Base-by-base conservation (phyloP, 495 filamentous ascomycete species). In the Podospora pseudopauciseta region DNA sequence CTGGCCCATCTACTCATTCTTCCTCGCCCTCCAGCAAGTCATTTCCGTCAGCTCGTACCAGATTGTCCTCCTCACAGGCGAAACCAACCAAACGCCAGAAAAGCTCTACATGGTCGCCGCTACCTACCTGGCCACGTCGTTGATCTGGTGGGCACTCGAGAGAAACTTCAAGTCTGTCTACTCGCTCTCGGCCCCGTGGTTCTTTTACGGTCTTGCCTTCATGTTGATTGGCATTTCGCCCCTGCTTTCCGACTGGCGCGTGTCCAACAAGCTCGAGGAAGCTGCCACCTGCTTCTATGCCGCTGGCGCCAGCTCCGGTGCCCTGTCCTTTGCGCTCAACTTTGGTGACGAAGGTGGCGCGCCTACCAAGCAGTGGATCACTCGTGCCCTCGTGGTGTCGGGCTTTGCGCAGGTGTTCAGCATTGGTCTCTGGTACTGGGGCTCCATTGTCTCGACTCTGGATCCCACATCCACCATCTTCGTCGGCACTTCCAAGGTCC, bases 1-100 rank as follows among this genome's bases (percentile, higher is more conserved):
- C 70, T 93, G 90, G 90, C 90, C 90, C 0, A 69, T 92, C 7
- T 93, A 93, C 77, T 86, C 89, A 5, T 83, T 93, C 66, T 79
- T 92, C 55, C 80, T 91, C 19, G 88, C 88, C 60, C 80, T 91
- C 73, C 87, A 86, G 5, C 89, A 90, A 73, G 85, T 91, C 67
- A 83, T 91, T 57, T 86, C 89, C 0, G 86, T 86, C 61, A 90
- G 88, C 72, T 89, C 86, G 0, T 89, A 90, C 76, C 88, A 91
- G 68, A 87, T 91, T 73, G 88, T 87, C 5, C 83, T 91, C 16
- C 77, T 91, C 23, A 85, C 82, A 5, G 89, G 88, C 26, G 82
- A 85, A 67, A 79, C 86, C 16, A 87, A 85, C 19, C 80, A 90
- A 72, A 80, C 86, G 7, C 86, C 87, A 3, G 76, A 83, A 32